phyloP scores from a whole-genome alignment of 306 rosid genomes.

The Styphnolobium japonicum region DNA sequence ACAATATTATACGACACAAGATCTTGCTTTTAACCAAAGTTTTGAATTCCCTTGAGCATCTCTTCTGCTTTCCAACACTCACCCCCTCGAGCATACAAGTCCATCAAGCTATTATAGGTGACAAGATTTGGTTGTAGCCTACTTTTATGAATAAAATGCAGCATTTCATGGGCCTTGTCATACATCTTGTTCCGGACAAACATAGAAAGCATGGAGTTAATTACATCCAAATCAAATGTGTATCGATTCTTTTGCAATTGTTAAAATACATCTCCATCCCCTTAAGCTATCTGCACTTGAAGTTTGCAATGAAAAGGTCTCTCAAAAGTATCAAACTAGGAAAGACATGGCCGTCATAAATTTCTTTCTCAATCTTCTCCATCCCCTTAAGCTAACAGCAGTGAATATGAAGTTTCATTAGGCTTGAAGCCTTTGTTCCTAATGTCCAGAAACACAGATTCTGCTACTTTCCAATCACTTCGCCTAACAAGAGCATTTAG shows the following conservation, averaged over 20 bases:
- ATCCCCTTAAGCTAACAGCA: slow-evolving; percentile 82
- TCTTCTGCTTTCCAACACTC: slow-evolving; percentile 95
- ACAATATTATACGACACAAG: slow-evolving; percentile 81
- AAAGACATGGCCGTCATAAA: slow-evolving; percentile 63
- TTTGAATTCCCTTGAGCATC: slow-evolving; percentile 61
- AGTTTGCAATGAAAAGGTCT: slow-evolving; percentile 72
- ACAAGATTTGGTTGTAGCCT: slow-evolving; percentile 79
- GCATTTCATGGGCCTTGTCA: slow-evolving; percentile 68
- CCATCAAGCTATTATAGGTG: slow-evolving; percentile 83
- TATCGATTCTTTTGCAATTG: slow-evolving; percentile 66
- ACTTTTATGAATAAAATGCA: slow-evolving; percentile 44
- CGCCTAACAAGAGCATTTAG: slow-evolving; percentile 78
- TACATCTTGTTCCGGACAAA: slow-evolving; percentile 63
- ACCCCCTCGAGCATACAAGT: slow-evolving; percentile 78
- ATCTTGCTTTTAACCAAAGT: slow-evolving; percentile 69
- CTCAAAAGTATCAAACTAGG: slow-evolving; percentile 88
- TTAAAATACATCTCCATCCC: slow-evolving; percentile 82
- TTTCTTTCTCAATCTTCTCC: slow-evolving; percentile 62
- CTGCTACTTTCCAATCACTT: slow-evolving; percentile 87
- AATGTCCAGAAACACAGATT: slow-evolving; percentile 76
- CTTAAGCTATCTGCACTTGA: slow-evolving; percentile 70
- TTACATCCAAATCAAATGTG: slow-evolving; percentile 77
- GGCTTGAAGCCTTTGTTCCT: slow-evolving; percentile 76
- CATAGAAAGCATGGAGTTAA: slow-evolving; percentile 83
- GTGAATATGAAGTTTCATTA: slow-evolving; percentile 78